Conservation (phyloP, 768 basidiomycete genomes). For the Clitopilus passeckerianus region DNA sequence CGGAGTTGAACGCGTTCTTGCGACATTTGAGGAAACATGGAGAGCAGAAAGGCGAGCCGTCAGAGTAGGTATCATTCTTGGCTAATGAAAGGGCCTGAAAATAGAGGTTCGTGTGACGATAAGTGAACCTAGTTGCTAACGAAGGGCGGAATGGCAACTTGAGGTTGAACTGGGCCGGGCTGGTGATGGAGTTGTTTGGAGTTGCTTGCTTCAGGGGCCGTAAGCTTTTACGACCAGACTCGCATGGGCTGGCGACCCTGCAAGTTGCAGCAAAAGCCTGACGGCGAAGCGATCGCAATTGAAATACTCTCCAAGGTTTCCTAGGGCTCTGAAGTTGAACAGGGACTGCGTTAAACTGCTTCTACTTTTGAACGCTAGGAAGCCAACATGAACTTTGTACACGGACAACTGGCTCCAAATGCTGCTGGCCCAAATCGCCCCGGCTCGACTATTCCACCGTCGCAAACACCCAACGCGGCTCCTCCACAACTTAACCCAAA, state of each 20-base stretch:
- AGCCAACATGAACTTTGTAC: not conserved
- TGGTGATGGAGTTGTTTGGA: not conserved
- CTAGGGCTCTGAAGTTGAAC: too few relatives aligned
- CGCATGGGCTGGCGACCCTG: not conserved
- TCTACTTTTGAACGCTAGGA: too few relatives aligned
- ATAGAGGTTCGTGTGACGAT: too few relatives aligned
- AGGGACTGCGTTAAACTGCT: too few relatives aligned
- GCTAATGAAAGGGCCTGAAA: too few relatives aligned
- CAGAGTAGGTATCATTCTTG: conserved; percentile 8
- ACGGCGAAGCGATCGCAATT: too few relatives aligned
- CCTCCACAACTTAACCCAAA: conserved; percentile 9
- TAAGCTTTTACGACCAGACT: not conserved
- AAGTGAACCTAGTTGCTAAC: not conserved
- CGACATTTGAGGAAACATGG: conserved; percentile 1
- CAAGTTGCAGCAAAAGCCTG: too few relatives aligned
- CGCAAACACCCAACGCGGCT: not conserved
- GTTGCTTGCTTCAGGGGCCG: not conserved
- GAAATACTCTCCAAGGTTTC: too few relatives aligned
- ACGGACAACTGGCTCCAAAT: not conserved
- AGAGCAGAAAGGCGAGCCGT: conserved; percentile 8
- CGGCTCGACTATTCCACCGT: not conserved
- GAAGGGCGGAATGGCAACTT: not conserved
- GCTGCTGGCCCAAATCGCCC: not conserved
- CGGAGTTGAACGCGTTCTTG: not conserved
- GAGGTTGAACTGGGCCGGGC: not conserved